Percentiles rank a stretch among this genome's conserved stretches.
Evolutionary conservation across 805 yeast species (phyloP).

Genomic region (Candida germanica): DNA sequence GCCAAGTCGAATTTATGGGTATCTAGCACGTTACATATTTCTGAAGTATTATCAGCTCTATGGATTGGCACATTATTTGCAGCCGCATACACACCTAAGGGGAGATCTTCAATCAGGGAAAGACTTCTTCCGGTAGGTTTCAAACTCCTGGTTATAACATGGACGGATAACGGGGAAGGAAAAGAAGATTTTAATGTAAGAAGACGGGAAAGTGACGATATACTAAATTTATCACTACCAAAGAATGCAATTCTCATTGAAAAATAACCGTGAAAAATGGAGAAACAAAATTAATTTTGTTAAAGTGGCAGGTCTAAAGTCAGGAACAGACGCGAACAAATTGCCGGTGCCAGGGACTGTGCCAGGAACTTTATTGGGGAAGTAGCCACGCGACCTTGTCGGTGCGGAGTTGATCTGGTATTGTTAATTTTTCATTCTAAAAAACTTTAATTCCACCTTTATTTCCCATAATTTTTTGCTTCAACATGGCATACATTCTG

Average conservation of each 20-base stretch:
- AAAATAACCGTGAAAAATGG: no score
- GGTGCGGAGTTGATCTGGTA: no score
- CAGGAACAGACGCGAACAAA: no score
- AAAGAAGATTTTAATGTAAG: conserved; percentile 12
- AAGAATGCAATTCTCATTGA: conserved; percentile 65
- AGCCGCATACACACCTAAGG: conserved; percentile 45
- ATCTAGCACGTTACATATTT: conserved; percentile 26
- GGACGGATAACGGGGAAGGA: conserved; percentile 28
- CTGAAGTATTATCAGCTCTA: conserved; percentile 51
- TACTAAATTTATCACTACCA: conserved; percentile 75
- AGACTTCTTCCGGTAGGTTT: conserved; percentile 63
- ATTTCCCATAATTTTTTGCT: neutral
- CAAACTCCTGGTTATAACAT: conserved; percentile 61
- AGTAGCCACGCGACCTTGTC: no score
- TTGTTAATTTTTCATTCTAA: no score
- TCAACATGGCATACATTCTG: conserved; percentile 14
- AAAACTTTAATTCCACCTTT: no score
- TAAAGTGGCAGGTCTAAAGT: no score
- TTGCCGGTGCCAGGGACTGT: no score
- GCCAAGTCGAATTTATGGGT: conserved; percentile 52
- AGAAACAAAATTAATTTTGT: no score
- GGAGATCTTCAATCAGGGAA: conserved; percentile 43
- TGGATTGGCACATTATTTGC: conserved; percentile 31
- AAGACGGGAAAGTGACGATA: conserved; percentile 44
- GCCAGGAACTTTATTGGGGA: no score